phyloP scores from a whole-genome alignment of 257 asterid species.

The Ilex asprella region DNA sequence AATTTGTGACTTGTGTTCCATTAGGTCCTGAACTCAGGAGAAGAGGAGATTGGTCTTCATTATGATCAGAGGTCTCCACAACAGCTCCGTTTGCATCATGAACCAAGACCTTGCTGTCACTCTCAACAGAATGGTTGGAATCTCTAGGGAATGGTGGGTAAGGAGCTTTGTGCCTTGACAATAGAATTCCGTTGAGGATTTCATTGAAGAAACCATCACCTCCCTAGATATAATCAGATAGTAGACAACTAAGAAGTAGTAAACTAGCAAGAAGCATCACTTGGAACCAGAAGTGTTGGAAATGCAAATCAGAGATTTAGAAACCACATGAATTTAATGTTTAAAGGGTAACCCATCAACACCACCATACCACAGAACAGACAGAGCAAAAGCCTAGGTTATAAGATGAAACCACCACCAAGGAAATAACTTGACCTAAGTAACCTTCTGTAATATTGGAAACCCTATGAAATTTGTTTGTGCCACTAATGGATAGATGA shows the following conservation, averaged over 20 bases:
- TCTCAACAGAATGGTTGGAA: conserved; percentile 28
- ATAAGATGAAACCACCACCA: too few relatives aligned
- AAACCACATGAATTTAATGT: too few relatives aligned
- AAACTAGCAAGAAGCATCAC: background rate
- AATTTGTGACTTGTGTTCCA: conserved; percentile 29
- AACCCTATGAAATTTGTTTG: too few relatives aligned
- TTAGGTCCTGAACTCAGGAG: conserved; percentile 39
- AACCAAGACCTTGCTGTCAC: conserved; percentile 26
- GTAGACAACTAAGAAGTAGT: background rate
- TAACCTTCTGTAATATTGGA: too few relatives aligned
- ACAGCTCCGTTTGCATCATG: conserved; percentile 29
- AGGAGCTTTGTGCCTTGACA: conserved; percentile 80
- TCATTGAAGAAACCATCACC: conserved; percentile 98
- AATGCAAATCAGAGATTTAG: background rate
- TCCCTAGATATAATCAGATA: conserved; percentile 49
- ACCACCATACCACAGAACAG: too few relatives aligned
- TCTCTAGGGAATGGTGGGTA: conserved; percentile 68
- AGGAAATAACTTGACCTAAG: too few relatives aligned
- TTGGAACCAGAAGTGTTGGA: too few relatives aligned
- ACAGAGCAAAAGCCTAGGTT: too few relatives aligned
- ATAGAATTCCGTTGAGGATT: conserved; percentile 77
- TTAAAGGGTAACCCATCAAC: too few relatives aligned
- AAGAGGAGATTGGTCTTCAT: conserved; percentile 62
- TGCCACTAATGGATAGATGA: too few relatives aligned
- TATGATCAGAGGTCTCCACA: conserved; percentile 36